phyloP scores from a whole-genome alignment of 495 filamentous ascomycete species.

The Penicillium desertorum region DNA sequence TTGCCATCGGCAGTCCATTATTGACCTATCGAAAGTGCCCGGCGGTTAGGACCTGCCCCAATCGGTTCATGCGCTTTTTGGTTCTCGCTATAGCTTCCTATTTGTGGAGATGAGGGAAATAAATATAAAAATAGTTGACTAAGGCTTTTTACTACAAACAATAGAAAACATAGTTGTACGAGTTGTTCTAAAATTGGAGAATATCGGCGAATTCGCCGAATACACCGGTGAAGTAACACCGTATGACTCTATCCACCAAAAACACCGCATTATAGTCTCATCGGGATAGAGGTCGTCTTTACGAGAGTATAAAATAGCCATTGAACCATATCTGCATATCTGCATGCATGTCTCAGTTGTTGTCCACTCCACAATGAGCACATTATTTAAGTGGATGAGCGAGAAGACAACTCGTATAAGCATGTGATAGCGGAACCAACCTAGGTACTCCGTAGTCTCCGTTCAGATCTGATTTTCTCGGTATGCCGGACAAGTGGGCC shows the following conservation, averaged over 20 bases:
- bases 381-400: neutral
- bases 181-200: neutral
- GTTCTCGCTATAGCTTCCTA: neutral
- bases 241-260: neutral
- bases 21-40: neutral
- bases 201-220: neutral
- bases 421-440: neutral
- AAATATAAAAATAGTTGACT: neutral
- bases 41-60: conserved; percentile 2
- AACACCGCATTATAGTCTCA: neutral
- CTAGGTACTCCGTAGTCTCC: neutral
- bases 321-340: neutral
- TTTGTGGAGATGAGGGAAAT: neutral
- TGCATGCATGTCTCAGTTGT: neutral
- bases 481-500: neutral
- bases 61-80: neutral
- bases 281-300: neutral
- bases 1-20: neutral
- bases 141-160: neutral
- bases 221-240: neutral
- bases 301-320: too few relatives aligned
- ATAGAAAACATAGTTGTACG: neutral
- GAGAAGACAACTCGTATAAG: neutral
- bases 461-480: neutral
- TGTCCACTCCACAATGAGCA: neutral